Evolutionary conservation across 768 basidiomycete species (phyloP).

Genomic region (Podaxis sp.): DNA sequence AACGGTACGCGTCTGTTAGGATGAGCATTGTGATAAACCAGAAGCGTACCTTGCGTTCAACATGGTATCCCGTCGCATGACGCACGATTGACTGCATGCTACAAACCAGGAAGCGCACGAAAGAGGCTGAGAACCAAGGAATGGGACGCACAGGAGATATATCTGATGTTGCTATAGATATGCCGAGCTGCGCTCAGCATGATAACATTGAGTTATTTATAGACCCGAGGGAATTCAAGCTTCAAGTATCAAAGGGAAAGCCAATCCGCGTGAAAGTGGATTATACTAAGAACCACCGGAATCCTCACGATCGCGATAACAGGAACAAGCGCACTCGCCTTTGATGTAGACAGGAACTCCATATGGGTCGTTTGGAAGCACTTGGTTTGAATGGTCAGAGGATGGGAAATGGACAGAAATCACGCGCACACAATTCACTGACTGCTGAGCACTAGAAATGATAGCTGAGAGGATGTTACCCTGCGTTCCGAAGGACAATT

Average conservation of each 20-base stretch:
- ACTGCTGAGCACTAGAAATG: too few species aligned
- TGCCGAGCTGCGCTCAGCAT: background rate
- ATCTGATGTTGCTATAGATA: constrained; percentile 5
- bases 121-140: background rate
- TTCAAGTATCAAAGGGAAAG: background rate
- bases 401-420: too few species aligned
- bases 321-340: background rate
- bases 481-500: too few species aligned
- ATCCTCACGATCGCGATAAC: background rate
- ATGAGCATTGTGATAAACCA: constrained; percentile 2
- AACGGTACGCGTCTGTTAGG: constrained; percentile 2
- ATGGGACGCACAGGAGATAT: background rate
- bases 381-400: too few species aligned
- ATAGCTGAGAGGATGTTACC: too few species aligned
- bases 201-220: background rate
- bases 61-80: constrained; percentile 4
- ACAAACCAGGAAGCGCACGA: background rate
- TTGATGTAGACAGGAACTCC: too few species aligned
- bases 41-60: constrained; percentile 1
- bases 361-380: too few species aligned
- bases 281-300: background rate
- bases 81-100: background rate
- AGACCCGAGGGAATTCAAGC: constrained; percentile 9
- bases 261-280: background rate
- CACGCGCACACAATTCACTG: too few species aligned